Percentiles rank a stretch among this genome's conserved stretches.
Conservation (phyloP, 352 stramenopile genomes). For the Phytophthora boehmeriae region DNA sequence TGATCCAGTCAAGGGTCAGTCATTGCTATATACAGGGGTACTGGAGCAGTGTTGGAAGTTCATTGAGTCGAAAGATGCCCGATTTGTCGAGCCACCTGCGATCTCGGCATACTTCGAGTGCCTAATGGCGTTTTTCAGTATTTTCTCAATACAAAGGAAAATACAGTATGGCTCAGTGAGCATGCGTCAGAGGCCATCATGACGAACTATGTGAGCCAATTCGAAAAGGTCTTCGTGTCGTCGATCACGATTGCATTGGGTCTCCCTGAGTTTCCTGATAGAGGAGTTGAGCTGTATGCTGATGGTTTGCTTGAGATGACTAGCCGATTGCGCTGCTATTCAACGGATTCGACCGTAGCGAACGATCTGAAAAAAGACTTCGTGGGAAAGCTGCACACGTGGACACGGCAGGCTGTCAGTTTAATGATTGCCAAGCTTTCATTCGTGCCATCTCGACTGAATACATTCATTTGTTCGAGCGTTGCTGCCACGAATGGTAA, state of each 20-base stretch:
- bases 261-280: slow-evolving; percentile 39
- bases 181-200: slow-evolving; percentile 26
- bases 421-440: slow-evolving; percentile 35
- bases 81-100: slow-evolving; percentile 56
- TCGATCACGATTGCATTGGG: slow-evolving; percentile 49
- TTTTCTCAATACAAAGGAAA: slow-evolving; percentile 60
- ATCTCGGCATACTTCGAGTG: slow-evolving; percentile 79
- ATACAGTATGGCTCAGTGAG: slow-evolving; percentile 33
- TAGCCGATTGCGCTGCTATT: slow-evolving; percentile 38
- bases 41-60: slow-evolving; percentile 80
- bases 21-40: slow-evolving; percentile 61
- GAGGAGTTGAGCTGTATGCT: slow-evolving; percentile 45
- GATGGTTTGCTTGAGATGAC: slow-evolving; percentile 53
- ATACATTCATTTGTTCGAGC: slow-evolving; percentile 28
- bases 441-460: slow-evolving; percentile 43
- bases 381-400: slow-evolving; percentile 37
- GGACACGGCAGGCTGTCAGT: slow-evolving; percentile 42
- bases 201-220: slow-evolving; percentile 62
- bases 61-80: slow-evolving; percentile 54
- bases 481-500: slow-evolving; percentile 20
- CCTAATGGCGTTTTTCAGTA: slow-evolving; percentile 66
- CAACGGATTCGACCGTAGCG: slow-evolving; percentile 21
- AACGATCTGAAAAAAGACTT: slow-evolving; percentile 41
- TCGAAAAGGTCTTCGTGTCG: slow-evolving; percentile 62
- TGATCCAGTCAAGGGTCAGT: slow-evolving; percentile 44